Evolutionary conservation across 2,329 filamentous ascomycete genomes (phyloP).

Genomic region (Metarhizium brunneum): DNA sequence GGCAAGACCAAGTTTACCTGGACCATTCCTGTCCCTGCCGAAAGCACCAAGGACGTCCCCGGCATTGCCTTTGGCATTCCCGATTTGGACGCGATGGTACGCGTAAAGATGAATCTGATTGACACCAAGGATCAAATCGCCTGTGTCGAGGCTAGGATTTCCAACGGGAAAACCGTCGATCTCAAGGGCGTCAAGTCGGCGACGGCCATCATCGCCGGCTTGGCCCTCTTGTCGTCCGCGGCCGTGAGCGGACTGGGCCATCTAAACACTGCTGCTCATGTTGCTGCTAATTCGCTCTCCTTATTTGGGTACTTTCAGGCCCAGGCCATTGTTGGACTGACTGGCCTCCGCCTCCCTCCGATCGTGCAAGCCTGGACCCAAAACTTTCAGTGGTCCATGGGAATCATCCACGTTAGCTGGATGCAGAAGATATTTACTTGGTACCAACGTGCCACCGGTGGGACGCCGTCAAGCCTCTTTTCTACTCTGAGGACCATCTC

Average conservation of each 20-base stretch:
- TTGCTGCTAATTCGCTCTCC: conserved; percentile 83
- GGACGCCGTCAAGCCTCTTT: conserved; percentile 70
- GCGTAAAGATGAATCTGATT: conserved; percentile 67
- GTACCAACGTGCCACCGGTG: conserved; percentile 89
- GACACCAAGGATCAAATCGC: conserved; percentile 55
- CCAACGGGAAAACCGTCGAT: conserved; percentile 86
- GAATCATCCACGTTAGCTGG: conserved; percentile 76
- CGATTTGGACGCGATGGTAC: conserved; percentile 78
- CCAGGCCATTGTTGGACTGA: conserved; percentile 82
- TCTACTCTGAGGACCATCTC: conserved; percentile 64
- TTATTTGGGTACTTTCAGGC: conserved; percentile 90
- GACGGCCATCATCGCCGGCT: conserved; percentile 75
- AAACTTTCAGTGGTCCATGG: conserved; percentile 97
- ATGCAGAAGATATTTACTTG: conserved; percentile 82
- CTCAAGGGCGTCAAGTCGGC: conserved; percentile 80
- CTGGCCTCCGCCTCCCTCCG: conserved; percentile 69
- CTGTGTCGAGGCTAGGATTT: conserved; percentile 77
- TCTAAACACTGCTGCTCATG: conserved; percentile 85
- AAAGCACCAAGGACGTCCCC: conserved; percentile 57
- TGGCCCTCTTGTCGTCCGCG: conserved; percentile 75
- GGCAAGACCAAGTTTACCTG: conserved; percentile 69
- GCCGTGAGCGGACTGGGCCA: conserved; percentile 86
- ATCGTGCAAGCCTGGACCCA: conserved; percentile 89
- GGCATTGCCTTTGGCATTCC: conserved; percentile 80
- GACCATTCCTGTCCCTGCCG: conserved; percentile 48